A percentile compares a stretch with the other conserved stretches of the same genome.
phyloP scores from a whole-genome alignment of 2,329 filamentous ascomycete genomes.

The Apiospora sp. region DNA sequence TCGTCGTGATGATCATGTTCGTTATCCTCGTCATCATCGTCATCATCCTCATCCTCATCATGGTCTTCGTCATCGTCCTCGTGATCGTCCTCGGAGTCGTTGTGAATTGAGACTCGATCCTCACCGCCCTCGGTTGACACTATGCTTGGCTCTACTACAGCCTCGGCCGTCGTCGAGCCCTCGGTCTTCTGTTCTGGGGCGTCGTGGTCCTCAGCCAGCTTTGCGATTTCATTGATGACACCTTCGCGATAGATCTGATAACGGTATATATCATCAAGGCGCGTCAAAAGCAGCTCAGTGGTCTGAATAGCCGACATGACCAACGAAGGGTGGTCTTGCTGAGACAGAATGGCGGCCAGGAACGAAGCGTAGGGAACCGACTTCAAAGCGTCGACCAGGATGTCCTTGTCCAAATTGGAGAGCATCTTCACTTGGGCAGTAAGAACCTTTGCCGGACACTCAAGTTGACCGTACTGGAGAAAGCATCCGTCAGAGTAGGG shows the following conservation, averaged over 20 bases:
- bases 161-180: constrained; percentile 41
- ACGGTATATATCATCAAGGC: constrained; percentile 86
- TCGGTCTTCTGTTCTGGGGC: constrained; percentile 43
- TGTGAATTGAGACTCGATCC: constrained; percentile 48
- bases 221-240: constrained; percentile 89
- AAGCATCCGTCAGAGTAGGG: constrained; percentile 94
- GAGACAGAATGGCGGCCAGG: constrained; percentile 91
- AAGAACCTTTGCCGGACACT: constrained; percentile 91
- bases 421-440: constrained; percentile 98
- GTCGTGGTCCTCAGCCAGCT: constrained; percentile 65
- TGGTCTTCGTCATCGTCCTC: constrained; percentile 60
- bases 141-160: constrained; percentile 39
- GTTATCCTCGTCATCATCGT: constrained; percentile 60
- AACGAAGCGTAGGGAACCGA: constrained; percentile 96
- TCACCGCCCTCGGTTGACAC: constrained; percentile 45
- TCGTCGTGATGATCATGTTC: constrained; percentile 53
- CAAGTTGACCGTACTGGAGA: constrained; percentile 96
- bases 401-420: constrained; percentile 86
- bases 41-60: constrained; percentile 56
- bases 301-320: constrained; percentile 90
- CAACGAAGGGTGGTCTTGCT: constrained; percentile 88
- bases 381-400: constrained; percentile 85
- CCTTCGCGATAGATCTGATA: constrained; percentile 98
- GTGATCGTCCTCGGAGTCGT: constrained; percentile 61
- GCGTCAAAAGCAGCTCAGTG: constrained; percentile 84